Evolutionary conservation across 352 stramenopile species (phyloP).

Genomic region (Salisapilia sapeloensis): DNA sequence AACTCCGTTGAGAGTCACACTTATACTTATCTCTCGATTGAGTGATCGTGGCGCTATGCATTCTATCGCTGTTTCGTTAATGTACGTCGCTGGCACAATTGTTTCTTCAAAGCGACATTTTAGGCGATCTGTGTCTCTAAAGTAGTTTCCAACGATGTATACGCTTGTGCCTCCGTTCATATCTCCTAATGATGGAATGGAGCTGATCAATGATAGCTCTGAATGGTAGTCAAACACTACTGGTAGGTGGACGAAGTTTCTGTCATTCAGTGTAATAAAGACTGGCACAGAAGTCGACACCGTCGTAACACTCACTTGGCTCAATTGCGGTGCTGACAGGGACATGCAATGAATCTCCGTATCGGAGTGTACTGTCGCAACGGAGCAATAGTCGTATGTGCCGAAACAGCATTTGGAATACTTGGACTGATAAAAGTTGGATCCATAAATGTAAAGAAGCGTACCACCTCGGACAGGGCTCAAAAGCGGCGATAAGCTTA

Average conservation of each 20-base stretch:
- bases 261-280: conserved; percentile 58
- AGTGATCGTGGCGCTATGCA: conserved; percentile 33
- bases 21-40: conserved; percentile 11
- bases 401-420: conserved; percentile 50
- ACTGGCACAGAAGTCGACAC: conserved; percentile 14
- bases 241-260: conserved; percentile 28
- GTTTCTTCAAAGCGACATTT: conserved; percentile 36
- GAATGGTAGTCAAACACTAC: conserved; percentile 47
- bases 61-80: conserved; percentile 32
- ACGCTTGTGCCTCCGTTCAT: conserved; percentile 36
- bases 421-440: conserved; percentile 38
- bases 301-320: conserved; percentile 1
- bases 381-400: conserved; percentile 13
- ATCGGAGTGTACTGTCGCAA: conserved; percentile 5
- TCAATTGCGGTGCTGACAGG: conserved; percentile 11
- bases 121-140: conserved; percentile 22
- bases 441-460: conserved; percentile 23
- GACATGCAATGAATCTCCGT: conserved; percentile 17
- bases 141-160: conserved; percentile 36
- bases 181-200: conserved; percentile 17
- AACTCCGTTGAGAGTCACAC: conserved; percentile 47
- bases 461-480: conserved; percentile 35
- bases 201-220: conserved; percentile 20
- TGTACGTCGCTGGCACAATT: conserved; percentile 21
- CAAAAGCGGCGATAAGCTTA: conserved; percentile 16